Evolutionary conservation across 176 grass and related monocot species (phyloP).

Genomic region (Aegilops tauschii): DNA sequence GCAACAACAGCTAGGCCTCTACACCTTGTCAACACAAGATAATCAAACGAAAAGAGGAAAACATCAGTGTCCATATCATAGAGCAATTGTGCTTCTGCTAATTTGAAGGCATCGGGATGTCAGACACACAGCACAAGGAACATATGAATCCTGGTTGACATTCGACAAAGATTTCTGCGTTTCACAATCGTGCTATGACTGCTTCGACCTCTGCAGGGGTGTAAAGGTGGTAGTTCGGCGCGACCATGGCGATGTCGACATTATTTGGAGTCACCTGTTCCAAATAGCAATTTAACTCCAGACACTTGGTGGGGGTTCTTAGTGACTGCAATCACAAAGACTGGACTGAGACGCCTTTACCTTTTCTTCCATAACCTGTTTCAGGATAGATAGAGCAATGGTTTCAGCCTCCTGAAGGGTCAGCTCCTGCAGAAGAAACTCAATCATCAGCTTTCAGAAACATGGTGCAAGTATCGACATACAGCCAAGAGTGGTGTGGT

Average conservation of each 20-base stretch:
- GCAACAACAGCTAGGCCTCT: background rate
- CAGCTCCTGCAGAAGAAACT: constrained; percentile 58
- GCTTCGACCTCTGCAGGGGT: constrained; percentile 73
- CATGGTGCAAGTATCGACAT: background rate
- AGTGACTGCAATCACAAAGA: background rate
- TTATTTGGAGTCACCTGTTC: constrained; percentile 80
- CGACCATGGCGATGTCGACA: constrained; percentile 72
- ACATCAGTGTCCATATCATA: background rate
- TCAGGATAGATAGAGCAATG: constrained; percentile 86
- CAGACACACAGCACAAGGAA: background rate
- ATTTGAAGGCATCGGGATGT: background rate
- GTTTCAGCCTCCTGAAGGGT: constrained; percentile 74
- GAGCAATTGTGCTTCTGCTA: background rate
- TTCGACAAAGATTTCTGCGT: background rate
- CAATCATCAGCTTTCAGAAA: background rate
- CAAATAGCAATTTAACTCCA: constrained; percentile 4
- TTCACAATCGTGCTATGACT: constrained; percentile 69
- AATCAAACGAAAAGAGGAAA: background rate
- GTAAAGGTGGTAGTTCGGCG: constrained; percentile 77
- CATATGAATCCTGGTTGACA: background rate
- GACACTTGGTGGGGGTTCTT: background rate
- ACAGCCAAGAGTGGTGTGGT: background rate
- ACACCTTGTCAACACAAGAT: background rate
- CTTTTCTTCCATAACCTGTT: constrained; percentile 99
- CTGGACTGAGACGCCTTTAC: constrained; percentile 8